Evolutionary conservation across 2,329 filamentous ascomycete genomes (phyloP).

Genomic region (Alternaria gaisen): DNA sequence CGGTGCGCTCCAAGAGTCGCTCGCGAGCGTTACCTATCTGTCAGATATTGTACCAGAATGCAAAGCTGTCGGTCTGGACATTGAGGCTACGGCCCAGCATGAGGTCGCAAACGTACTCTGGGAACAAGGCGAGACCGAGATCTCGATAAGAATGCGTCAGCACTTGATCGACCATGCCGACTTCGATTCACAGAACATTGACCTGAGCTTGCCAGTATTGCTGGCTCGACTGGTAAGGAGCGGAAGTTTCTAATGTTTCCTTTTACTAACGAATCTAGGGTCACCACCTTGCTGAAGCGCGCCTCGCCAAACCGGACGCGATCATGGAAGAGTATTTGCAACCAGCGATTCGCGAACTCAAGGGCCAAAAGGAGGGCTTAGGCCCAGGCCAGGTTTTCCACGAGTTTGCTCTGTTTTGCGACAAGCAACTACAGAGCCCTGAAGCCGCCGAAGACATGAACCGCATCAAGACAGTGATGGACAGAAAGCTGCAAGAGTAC

Average conservation of each 20-base stretch:
- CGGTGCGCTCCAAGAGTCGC: constrained; percentile 81
- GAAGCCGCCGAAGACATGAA: constrained; percentile 85
- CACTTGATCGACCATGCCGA: constrained; percentile 60
- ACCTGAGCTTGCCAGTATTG: constrained; percentile 66
- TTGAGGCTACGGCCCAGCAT: constrained; percentile 79
- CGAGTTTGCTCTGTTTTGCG: constrained; percentile 94
- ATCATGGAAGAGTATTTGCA: constrained; percentile 88
- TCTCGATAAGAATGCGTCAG: constrained; percentile 89
- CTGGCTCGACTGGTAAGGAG: constrained; percentile 76
- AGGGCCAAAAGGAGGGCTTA: constrained; percentile 69
- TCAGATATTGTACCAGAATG: constrained; percentile 78
- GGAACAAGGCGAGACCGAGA: constrained; percentile 89
- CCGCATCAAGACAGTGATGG: constrained; percentile 78
- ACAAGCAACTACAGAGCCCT: constrained; percentile 88
- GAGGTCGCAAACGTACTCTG: constrained; percentile 91
- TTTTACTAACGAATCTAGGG: constrained; percentile 60
- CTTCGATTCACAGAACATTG: constrained; percentile 42
- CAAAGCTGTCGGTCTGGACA: constrained; percentile 73
- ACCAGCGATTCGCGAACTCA: constrained; percentile 83
- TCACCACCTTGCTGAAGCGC: constrained; percentile 86
- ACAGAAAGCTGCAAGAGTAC: constrained; percentile 84
- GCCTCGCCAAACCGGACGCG: constrained; percentile 87
- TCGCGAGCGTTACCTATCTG: constrained; percentile 86
- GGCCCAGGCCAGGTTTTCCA: constrained; percentile 91
- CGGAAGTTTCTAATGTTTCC: neutral